Base-by-base conservation (phyloP, 805 yeast species). In the Schizosaccharomyces cryophilus region DNA sequence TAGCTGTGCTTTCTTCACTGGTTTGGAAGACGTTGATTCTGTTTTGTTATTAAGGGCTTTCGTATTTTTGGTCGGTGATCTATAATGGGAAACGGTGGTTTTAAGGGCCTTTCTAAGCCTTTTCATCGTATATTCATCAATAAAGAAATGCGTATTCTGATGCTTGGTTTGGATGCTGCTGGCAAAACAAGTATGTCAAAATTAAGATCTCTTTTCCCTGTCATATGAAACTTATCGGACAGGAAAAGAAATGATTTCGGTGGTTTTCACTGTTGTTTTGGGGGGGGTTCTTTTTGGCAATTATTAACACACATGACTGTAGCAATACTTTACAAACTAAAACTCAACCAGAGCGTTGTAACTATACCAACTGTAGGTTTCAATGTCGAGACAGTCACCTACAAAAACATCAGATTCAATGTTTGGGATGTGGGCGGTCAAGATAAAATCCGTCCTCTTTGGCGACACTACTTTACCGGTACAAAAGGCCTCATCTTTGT, bases 341-440 rank as follows among this genome's bases (percentile, higher is more conserved):
- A 66, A 62, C 66, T 67, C 13, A 62, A 68, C 62, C 67, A 62
- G 59, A 65, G 78, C 75, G 77, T 78, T 64, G 81, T 85, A 54
- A 85, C 95, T 0, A 93, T 87, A 4, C 96, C 96, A 26, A 89
- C 66, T 13, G 65, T 65, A 40, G 66, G 66, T 1, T 89, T 89
- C 74, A 89, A 89, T 72, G 93, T 86, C 59, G 95, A 86, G 71
- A 84, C 90, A 3, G 86, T 86, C 64, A 81, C 84, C 62, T 85
- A 83, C 72, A 84, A 83, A 70, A 85, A 85, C 70, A 83, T 85
- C 62, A 82, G 85, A 62, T 85, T 86, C 74, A 87, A 87, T 63
- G 88, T 86, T 69, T 86, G 95, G 95, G 95, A 86, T 72, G 93
- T 93, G 64, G 96, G 96, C 73, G 96, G 96, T 70, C 96, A 87